Conservation (phyloP, 2,329 filamentous ascomycete genomes). For the Aspergillus quadricinctus region DNA sequence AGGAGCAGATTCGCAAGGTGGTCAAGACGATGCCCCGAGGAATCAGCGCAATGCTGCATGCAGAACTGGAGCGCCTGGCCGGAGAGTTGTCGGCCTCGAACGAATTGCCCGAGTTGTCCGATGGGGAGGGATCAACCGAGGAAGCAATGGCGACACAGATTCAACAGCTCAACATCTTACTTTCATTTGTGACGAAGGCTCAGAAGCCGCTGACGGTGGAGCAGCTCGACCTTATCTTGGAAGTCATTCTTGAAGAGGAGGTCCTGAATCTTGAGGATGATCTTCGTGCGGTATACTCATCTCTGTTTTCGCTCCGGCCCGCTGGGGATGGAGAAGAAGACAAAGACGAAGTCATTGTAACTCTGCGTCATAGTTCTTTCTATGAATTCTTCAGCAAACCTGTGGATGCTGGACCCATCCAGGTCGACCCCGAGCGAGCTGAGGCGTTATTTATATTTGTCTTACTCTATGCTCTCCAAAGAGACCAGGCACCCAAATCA, state of each 20-base stretch:
- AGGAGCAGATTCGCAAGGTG: constrained; percentile 11
- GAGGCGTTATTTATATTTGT: too few species aligned
- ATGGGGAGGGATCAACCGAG: not conserved
- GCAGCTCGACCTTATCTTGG: not conserved
- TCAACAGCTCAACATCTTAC: constrained; percentile 2
- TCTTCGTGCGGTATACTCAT: not conserved
- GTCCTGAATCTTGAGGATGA: not conserved
- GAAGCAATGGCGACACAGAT: not conserved
- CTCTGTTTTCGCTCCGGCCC: not conserved
- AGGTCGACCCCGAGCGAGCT: too few species aligned
- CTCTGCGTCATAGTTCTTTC: constrained; percentile 4
- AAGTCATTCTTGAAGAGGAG: not conserved
- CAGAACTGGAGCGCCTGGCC: constrained; percentile 9
- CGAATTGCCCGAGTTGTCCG: not conserved
- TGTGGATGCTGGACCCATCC: not conserved
- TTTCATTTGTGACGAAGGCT: constrained; percentile 3
- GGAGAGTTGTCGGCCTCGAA: constrained; percentile 1
- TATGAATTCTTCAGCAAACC: constrained; percentile 2
- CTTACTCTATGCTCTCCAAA: too few species aligned
- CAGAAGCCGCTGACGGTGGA: constrained; percentile 2
- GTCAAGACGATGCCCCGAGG: constrained; percentile 10
- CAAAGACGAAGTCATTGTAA: not conserved
- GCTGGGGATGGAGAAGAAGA: not conserved
- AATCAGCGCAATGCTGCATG: constrained; percentile 11
- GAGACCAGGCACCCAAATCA: not conserved